Conservation (phyloP, 768 basidiomycete species). For the Macrolepiota fuliginosa region DNA sequence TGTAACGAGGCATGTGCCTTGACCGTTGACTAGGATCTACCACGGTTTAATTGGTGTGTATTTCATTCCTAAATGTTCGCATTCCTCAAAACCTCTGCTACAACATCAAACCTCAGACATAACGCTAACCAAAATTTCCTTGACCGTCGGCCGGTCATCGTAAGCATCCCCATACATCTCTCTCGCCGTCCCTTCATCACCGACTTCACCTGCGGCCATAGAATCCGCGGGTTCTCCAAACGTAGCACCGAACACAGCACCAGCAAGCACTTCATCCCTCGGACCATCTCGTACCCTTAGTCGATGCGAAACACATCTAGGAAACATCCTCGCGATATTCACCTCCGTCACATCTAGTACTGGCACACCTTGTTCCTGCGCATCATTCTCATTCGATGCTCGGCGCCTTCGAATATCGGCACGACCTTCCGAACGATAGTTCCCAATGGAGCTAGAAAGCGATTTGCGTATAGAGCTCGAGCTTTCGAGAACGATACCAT, state of each 20-base stretch:
- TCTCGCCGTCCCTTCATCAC: neutral
- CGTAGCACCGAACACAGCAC: slow-evolving; percentile 58
- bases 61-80: too few species aligned
- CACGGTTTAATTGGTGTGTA: too few species aligned
- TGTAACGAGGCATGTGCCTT: too few species aligned
- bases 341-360: slow-evolving; percentile 61
- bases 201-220: neutral
- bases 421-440: neutral
- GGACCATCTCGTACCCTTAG: slow-evolving; percentile 68
- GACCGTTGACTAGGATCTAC: too few species aligned
- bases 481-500: neutral
- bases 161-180: slow-evolving; percentile 18
- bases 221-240: slow-evolving; percentile 22
- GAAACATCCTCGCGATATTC: slow-evolving; percentile 72
- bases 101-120: slow-evolving; percentile 43
- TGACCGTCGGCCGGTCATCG: slow-evolving; percentile 43
- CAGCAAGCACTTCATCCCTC: slow-evolving; percentile 65
- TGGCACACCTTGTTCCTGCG: neutral
- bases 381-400: neutral
- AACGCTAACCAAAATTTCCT: slow-evolving; percentile 62
- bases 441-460: neutral
- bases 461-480: neutral
- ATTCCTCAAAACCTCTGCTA: neutral
- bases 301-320: slow-evolving; percentile 73
- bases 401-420: neutral